Base-by-base conservation (phyloP, 257 asterid genomes). In the Nemophila menziesii region DNA sequence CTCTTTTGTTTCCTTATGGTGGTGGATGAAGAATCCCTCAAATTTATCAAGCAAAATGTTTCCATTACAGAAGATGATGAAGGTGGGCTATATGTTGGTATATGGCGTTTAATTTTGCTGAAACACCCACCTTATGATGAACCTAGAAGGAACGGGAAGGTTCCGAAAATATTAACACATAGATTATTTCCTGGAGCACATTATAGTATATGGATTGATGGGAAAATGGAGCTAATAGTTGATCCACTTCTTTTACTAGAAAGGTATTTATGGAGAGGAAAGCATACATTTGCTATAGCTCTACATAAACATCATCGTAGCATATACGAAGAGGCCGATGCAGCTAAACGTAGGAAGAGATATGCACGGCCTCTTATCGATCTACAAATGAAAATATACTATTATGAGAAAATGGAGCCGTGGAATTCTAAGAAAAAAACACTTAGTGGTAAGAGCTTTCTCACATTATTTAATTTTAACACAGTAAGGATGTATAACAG, bases 171-270 rank as follows among this genome's bases (percentile, higher is more conserved):
- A 62, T 64, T 85, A 55, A 90, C 96, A 41, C 99, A 90, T 55
- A 76, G 94, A 50, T 58, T 90, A 64, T 90, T 90, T 69, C 96
- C 94, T 52, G 73, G 81, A 60, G 93, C 96, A 45, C 72, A 63
- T 51, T 90, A 90, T 73, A 85, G 96, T 77, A 77, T 90, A 54
- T 90, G 99, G 99, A 77, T 90, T 62, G 99, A 90, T 69, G 99
- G 94, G 64, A 85, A 90, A 82, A 90, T 90, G 99, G 94, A 90
- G 79, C 92, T 90, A 49, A 71, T 75, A 26, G 94, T 90, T 55
- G 99, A 90, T 62, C 99, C 99, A 0, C 64, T 90, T 78, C 86
- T 85, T 48, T 65, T 90, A 21, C 72, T 90, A 21, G 99, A 90
- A 70, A 90, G 99, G 99, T 89, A 83, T 62, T 61, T 89, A 49